phyloP scores from a whole-genome alignment of 2,329 filamentous ascomycete species.

The Colletotrichum caudatum region DNA sequence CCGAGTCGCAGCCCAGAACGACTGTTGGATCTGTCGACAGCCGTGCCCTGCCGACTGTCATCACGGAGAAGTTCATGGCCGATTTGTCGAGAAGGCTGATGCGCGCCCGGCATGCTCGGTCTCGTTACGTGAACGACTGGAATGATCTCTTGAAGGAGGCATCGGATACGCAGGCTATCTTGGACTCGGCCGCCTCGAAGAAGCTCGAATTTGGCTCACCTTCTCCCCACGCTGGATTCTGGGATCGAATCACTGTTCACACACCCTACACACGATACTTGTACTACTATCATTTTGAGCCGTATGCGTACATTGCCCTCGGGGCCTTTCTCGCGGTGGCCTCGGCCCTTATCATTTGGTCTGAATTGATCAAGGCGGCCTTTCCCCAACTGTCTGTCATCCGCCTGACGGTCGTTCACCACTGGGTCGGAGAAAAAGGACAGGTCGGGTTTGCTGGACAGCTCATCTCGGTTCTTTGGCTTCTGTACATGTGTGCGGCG shows the following conservation, averaged over 20 bases:
- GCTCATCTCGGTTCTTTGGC: slow-evolving; percentile 85
- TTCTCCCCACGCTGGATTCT: slow-evolving; percentile 66
- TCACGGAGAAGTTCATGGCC: slow-evolving; percentile 93
- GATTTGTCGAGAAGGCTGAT: slow-evolving; percentile 86
- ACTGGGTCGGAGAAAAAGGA: slow-evolving; percentile 76
- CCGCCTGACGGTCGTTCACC: slow-evolving; percentile 76
- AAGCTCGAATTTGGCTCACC: slow-evolving; percentile 79
- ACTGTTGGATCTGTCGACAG: slow-evolving; percentile 56
- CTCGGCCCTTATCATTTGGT: slow-evolving; percentile 90
- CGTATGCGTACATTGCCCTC: slow-evolving; percentile 72
- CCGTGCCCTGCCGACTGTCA: slow-evolving; percentile 77
- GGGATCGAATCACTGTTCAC: slow-evolving; percentile 70
- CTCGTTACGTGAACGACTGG: slow-evolving; percentile 89
- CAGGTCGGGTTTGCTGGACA: slow-evolving; percentile 90
- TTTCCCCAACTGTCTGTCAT: slow-evolving; percentile 80
- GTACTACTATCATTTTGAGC: slow-evolving; percentile 79
- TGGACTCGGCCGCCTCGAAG: slow-evolving; percentile 86
- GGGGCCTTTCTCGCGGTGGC: slow-evolving; percentile 79
- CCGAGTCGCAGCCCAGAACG: slow-evolving; percentile 68
- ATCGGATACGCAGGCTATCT: slow-evolving; percentile 79
- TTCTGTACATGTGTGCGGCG: slow-evolving; percentile 95
- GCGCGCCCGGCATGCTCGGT: slow-evolving; percentile 84
- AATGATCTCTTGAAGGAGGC: slow-evolving; percentile 80
- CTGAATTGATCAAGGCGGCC: slow-evolving; percentile 88
- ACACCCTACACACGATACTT: slow-evolving; percentile 87